phyloP scores from a whole-genome alignment of 495 filamentous ascomycete genomes.

The Chaetomium cochliodes region DNA sequence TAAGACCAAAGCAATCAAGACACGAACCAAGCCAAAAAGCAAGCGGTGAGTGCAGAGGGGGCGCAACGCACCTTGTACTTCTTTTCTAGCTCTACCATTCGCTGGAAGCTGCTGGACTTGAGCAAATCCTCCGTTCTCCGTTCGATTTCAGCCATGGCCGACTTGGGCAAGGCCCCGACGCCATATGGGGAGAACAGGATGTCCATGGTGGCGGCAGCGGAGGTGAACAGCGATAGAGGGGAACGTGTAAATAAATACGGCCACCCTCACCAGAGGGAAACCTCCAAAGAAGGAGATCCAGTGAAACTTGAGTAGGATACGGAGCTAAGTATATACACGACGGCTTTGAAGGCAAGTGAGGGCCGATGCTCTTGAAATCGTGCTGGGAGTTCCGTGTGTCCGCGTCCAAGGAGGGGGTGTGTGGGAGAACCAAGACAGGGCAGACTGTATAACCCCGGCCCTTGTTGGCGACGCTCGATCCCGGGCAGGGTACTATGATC shows the following conservation, averaged over 20 bases:
- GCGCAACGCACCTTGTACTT: constrained; percentile 49
- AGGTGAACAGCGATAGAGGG: constrained; percentile 20
- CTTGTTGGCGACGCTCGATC: constrained; percentile 13
- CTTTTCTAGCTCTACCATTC: constrained; percentile 54
- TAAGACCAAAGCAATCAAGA: constrained; percentile 30
- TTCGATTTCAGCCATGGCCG: constrained; percentile 33
- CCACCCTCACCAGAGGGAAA: not conserved
- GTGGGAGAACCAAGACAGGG: not conserved
- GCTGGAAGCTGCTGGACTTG: constrained; percentile 46
- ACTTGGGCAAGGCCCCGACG: constrained; percentile 27
- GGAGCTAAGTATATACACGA: not conserved
- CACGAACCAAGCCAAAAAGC: constrained; percentile 16
- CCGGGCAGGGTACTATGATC: constrained; percentile 3
- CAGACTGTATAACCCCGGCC: not conserved
- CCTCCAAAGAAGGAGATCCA: constrained; percentile 5
- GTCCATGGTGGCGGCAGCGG: constrained; percentile 25
- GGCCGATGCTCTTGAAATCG: not conserved
- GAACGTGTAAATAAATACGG: constrained; percentile 11
- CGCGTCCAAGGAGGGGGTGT: not conserved
- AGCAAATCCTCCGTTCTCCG: constrained; percentile 31
- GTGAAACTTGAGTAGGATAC: constrained; percentile 13
- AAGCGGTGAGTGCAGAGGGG: constrained; percentile 16
- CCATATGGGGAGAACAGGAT: constrained; percentile 27
- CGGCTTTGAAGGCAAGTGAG: constrained; percentile 9
- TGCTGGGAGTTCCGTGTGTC: constrained; percentile 5